phyloP scores from a whole-genome alignment of 305 asterid genomes.

The Solanum hybrid region DNA sequence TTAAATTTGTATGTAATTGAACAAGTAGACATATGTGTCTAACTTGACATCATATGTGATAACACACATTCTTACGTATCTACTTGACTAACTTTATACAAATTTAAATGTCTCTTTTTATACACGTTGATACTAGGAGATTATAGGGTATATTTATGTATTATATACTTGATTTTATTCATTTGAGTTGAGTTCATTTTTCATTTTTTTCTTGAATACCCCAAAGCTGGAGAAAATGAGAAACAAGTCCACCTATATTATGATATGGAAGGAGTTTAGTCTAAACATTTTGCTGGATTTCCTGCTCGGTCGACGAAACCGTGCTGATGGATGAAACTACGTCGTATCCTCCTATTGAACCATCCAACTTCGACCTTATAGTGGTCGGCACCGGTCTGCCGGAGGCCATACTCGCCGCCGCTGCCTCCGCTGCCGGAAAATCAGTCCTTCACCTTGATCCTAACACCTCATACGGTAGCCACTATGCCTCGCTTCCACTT shows the following conservation, averaged over 20 bases:
- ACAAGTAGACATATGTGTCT: too few species aligned
- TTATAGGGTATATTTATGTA: background rate
- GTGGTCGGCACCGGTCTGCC: constrained; percentile 79
- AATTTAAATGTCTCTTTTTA: too few species aligned
- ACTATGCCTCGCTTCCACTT: constrained; percentile 67
- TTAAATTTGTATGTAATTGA: too few species aligned
- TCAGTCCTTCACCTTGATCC: constrained; percentile 82
- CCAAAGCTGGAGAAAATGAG: background rate
- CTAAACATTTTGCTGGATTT: background rate
- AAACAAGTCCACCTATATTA: background rate
- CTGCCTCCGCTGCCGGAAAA: constrained; percentile 69
- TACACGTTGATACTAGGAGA: background rate
- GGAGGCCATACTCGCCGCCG: constrained; percentile 75
- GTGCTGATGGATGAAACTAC: constrained; percentile 34
- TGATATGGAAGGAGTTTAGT: background rate
- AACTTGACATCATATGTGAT: background rate
- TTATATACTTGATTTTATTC: background rate
- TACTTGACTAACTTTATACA: too few species aligned
- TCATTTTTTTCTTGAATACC: background rate
- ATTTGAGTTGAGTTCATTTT: background rate
- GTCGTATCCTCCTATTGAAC: constrained; percentile 53
- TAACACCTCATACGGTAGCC: constrained; percentile 61
- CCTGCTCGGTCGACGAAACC: background rate
- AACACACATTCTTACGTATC: background rate
- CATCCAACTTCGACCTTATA: constrained; percentile 64